Evolutionary conservation across 768 basidiomycete species (phyloP), one percentile per base, ranked within the genome.

Genomic region (Boletus sp.): DNA sequence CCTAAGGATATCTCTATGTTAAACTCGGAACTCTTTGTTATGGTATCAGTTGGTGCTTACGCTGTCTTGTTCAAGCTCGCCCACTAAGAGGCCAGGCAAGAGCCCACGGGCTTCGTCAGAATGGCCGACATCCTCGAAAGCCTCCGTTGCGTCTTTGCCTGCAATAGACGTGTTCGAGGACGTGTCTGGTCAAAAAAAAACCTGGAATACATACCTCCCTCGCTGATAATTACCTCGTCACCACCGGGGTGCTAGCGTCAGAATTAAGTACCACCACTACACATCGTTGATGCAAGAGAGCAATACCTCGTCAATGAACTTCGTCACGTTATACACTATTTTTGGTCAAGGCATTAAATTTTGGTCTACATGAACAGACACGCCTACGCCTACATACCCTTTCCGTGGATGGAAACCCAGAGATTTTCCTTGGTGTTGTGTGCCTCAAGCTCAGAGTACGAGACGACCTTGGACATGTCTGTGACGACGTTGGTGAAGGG

Each of bases 41-140:
- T 41, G 33, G 15, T 24, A 24, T 24, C 24, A 30, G 9, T 32
- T 4, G 10, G 12, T 35, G 77, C 84, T 72, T 70, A 90, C 89
- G 47, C 78, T 79, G 64, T 76, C 79, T 64, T 87, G 78, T 69
- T 91, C 89, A 63, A 95, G 92, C 1, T 90, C 83, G 52, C 95
- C 95, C 50, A 97, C 79, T 41, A 85, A 76, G 82, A 97, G 84
- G 62, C 74, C 86, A 17, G 83, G 83, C 51, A 98, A 80, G 56
- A 95, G 81, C 12, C 80, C 88, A 51, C 97, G 87, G 28, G 97
- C 97, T 76, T 99, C 97, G 65, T 98, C 96, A 1, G 95, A 98
- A 82, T 98, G 97, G 32, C 97, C 97, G 32, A 99, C 96, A 72
- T 99, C 97, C 77, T 98, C 96, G 68, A 99, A 99, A 7, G 97